phyloP scores from a whole-genome alignment of 2,329 filamentous ascomycete genomes.

The Cladophialophora psammophila region DNA sequence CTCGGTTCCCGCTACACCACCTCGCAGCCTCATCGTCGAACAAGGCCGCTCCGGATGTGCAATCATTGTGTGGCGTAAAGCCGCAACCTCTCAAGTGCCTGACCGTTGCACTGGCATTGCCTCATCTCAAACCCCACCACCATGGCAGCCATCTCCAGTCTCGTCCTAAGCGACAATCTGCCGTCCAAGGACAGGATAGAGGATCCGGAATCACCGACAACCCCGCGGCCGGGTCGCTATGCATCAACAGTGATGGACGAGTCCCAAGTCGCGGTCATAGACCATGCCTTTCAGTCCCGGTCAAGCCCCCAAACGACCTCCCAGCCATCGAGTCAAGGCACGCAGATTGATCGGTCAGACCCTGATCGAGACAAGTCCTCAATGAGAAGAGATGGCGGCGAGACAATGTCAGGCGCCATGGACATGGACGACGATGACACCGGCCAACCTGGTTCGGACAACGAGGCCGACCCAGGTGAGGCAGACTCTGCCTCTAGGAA shows the following conservation, averaged over 20 bases:
- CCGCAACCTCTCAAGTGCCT: slow-evolving; percentile 28
- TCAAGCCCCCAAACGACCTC: slow-evolving; percentile 9
- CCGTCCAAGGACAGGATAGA: slow-evolving; percentile 30
- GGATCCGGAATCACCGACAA: slow-evolving; percentile 39
- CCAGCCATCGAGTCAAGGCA: slow-evolving; percentile 23
- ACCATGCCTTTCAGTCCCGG: slow-evolving; percentile 12
- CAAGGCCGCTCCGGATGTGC: slow-evolving; percentile 31
- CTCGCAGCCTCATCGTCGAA: slow-evolving; percentile 16
- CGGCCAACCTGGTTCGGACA: slow-evolving; percentile 70
- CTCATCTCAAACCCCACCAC: slow-evolving; percentile 10
- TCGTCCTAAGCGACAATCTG: slow-evolving; percentile 34
- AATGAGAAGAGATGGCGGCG: slow-evolving; percentile 18
- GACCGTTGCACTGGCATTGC: slow-evolving; percentile 24
- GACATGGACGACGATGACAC: slow-evolving; percentile 58
- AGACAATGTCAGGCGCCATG: slow-evolving; percentile 28
- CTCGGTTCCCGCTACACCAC: slow-evolving; percentile 3
- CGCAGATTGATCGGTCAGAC: not conserved
- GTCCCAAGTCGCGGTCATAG: slow-evolving; percentile 5
- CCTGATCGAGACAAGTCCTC: slow-evolving; percentile 5
- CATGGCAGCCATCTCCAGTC: slow-evolving; percentile 38
- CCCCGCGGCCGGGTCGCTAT: slow-evolving; percentile 33
- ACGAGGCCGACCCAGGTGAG: slow-evolving; percentile 68
- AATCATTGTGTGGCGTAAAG: slow-evolving; percentile 30
- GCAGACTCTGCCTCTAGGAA: slow-evolving; percentile 79
- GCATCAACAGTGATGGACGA: slow-evolving; percentile 18